Percentiles rank a stretch among this genome's conserved stretches.
These are phyloP conservation scores for Dioscorea dumetorum DNA, from an alignment of 106 monocot species.

Conservation along the genomic window DNA sequence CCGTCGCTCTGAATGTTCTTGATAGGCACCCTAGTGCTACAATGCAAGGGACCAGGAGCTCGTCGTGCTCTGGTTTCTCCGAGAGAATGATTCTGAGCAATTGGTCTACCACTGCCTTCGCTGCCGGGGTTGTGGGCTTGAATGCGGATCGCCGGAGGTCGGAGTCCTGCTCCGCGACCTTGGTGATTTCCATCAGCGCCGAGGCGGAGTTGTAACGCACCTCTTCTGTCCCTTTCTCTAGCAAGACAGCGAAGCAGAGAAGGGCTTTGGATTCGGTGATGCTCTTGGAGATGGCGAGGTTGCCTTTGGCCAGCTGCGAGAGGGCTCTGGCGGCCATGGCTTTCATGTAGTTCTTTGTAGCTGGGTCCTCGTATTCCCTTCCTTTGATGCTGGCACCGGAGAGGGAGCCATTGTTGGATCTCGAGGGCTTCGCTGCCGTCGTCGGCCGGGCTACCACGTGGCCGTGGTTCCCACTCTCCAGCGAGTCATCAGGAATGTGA, in stretches of 20 bases:
- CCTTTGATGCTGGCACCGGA: slow-evolving; percentile 43
- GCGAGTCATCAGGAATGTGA: not conserved
- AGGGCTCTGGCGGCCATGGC: slow-evolving; percentile 76
- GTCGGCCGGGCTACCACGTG: not conserved
- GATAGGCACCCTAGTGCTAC: slow-evolving; percentile 72
- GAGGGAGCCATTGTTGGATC: slow-evolving; percentile 12
- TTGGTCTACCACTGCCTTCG: slow-evolving; percentile 80
- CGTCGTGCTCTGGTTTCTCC: slow-evolving; percentile 58
- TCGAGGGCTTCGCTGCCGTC: not conserved
- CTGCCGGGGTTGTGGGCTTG: slow-evolving; percentile 86
- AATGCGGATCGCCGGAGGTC: slow-evolving; percentile 79
- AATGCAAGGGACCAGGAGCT: slow-evolving; percentile 70
- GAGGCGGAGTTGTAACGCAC: slow-evolving; percentile 80
- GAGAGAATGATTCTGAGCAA: slow-evolving; percentile 38
- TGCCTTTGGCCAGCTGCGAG: slow-evolving; percentile 63
- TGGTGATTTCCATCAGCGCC: slow-evolving; percentile 83
- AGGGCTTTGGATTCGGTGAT: slow-evolving; percentile 87
- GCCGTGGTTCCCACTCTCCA: not conserved
- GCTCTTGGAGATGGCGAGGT: slow-evolving; percentile 70
- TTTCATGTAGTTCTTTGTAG: slow-evolving; percentile 66
- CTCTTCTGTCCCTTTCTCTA: slow-evolving; percentile 75
- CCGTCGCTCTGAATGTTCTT: slow-evolving; percentile 80
- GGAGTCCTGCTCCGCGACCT: slow-evolving; percentile 60
- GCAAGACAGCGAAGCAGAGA: slow-evolving; percentile 82
- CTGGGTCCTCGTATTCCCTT: slow-evolving; percentile 68